Conservation (phyloP, 1,284 basidiomycete species). For the Blastosporella zonata region DNA sequence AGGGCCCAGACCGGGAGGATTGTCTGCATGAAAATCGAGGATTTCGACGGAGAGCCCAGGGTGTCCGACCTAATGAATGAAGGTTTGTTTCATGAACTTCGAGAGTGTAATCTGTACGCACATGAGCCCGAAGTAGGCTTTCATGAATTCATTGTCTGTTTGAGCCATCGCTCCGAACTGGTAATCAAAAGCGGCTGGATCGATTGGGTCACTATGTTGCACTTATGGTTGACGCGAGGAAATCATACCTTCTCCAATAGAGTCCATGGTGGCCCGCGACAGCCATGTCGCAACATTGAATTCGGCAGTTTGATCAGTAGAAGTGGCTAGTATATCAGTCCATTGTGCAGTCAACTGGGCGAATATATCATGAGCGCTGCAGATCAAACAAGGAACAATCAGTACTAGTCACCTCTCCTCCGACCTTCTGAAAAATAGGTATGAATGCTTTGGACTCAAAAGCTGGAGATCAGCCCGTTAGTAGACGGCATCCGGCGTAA, state of each 20-base stretch:
- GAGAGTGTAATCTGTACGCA: conserved; percentile 19
- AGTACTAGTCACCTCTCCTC: conserved; percentile 35
- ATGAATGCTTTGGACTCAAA: conserved; percentile 48
- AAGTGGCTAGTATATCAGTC: conserved; percentile 39
- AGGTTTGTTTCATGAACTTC: not conserved
- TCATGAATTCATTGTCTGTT: conserved; percentile 40
- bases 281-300: conserved; percentile 43
- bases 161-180: conserved; percentile 44
- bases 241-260: conserved; percentile 44
- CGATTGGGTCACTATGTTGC: not conserved
- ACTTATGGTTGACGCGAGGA: not conserved
- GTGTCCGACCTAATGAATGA: conserved; percentile 33
- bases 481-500: not conserved
- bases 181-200: conserved; percentile 45
- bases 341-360: conserved; percentile 39
- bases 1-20: conserved; percentile 39
- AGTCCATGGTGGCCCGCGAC: conserved; percentile 44
- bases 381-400: not conserved
- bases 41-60: conserved; percentile 37
- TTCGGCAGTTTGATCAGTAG: conserved; percentile 31
- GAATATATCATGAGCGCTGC: not conserved
- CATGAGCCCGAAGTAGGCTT: conserved; percentile 45
- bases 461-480: conserved; percentile 19
- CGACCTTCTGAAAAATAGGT: conserved; percentile 46
- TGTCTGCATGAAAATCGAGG: conserved; percentile 40